A percentile compares a stretch with the other conserved stretches of the same genome.
Evolutionary conservation across 306 rosid species (phyloP).

Genomic region (Medicago lupulina): DNA sequence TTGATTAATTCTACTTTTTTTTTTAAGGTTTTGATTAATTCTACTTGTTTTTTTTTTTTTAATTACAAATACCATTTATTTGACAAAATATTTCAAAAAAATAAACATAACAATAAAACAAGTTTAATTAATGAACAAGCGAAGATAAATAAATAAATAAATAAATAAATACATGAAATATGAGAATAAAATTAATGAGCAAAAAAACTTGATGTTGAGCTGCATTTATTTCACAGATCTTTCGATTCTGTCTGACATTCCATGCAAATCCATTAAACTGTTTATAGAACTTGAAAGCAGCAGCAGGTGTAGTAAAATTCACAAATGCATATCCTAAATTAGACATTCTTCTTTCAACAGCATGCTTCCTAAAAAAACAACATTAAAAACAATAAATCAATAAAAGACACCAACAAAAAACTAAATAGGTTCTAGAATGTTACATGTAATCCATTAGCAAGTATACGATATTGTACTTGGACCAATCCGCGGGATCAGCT

Average conservation of each 20-base stretch:
- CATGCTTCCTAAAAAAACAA: neutral
- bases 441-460: conserved; percentile 58
- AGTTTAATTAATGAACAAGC: too few species aligned
- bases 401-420: neutral
- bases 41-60: too few species aligned
- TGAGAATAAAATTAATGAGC: neutral
- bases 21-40: too few species aligned
- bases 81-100: too few species aligned
- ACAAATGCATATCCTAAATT: conserved; percentile 6
- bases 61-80: too few species aligned
- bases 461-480: conserved; percentile 57
- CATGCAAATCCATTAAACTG: conserved; percentile 46
- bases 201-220: conserved; percentile 42
- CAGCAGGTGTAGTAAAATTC: conserved; percentile 45
- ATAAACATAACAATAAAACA: too few species aligned
- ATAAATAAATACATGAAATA: neutral
- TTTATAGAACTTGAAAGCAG: conserved; percentile 48
- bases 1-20: too few species aligned
- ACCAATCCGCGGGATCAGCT: neutral
- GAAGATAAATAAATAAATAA: too few species aligned
- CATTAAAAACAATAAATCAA: neutral
- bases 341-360: neutral
- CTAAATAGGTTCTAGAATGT: neutral
- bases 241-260: conserved; percentile 42
- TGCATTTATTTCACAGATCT: conserved; percentile 50